A percentile compares a stretch with the other conserved stretches of the same genome.
Conservation (phyloP, 495 filamentous ascomycete species). For the Hyphodiscus hymeniophilus region DNA sequence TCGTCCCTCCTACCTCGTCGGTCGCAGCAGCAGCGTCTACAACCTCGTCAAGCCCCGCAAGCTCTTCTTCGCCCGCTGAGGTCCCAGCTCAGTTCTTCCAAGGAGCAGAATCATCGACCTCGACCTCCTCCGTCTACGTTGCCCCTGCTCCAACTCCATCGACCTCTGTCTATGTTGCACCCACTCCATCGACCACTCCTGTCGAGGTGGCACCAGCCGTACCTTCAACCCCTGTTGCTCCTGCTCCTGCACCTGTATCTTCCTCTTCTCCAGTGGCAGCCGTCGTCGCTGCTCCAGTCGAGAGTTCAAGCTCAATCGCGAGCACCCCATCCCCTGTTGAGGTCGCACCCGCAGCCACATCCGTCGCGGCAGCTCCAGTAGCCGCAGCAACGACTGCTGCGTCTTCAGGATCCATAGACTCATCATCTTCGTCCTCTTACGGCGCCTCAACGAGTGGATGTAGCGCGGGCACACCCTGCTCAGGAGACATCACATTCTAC, state of each 20-base stretch:
- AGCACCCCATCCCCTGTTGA: background rate
- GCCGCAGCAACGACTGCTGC: background rate
- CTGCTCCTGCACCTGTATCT: background rate
- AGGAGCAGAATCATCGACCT: constrained; percentile 9
- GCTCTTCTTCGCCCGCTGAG: constrained; percentile 12
- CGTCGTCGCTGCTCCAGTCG: background rate
- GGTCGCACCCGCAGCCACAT: constrained; percentile 1
- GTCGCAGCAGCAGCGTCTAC: constrained; percentile 31
- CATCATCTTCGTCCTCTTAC: too few species aligned
- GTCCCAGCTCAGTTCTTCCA: constrained; percentile 35
- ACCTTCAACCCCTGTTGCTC: background rate
- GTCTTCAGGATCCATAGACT: constrained; percentile 9
- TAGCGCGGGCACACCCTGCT: constrained; percentile 14
- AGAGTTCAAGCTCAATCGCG: background rate
- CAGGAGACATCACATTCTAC: constrained; percentile 23
- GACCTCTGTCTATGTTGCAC: constrained; percentile 14
- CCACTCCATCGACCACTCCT: background rate
- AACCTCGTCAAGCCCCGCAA: constrained; percentile 22
- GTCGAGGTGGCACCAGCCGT: too few species aligned
- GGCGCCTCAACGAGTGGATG: constrained; percentile 9
- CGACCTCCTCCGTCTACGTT: constrained; percentile 6
- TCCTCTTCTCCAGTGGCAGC: background rate
- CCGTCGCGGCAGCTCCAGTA: constrained; percentile 1
- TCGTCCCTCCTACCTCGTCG: constrained; percentile 17
- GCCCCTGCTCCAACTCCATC: constrained; percentile 13